Conservation (phyloP, 2,329 filamentous ascomycete genomes). For the Fusarium neocosmosporiellum region DNA sequence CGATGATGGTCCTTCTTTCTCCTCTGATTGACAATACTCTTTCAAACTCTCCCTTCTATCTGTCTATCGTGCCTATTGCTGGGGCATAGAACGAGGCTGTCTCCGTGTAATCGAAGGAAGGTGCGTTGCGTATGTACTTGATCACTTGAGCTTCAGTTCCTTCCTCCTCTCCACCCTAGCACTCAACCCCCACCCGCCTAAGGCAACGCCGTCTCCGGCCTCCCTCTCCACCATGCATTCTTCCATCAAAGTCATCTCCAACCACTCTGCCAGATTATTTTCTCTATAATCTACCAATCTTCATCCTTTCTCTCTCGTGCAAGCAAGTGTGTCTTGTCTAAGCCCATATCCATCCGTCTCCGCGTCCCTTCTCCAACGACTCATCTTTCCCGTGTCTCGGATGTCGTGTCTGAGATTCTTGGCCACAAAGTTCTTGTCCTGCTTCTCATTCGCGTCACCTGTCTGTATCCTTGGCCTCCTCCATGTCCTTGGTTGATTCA, state of each 20-base stretch:
- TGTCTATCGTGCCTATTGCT: neutral
- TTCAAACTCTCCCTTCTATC: neutral
- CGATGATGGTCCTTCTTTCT: neutral
- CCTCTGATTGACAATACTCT: neutral
- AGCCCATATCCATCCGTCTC: neutral
- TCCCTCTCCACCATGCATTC: constrained; percentile 17
- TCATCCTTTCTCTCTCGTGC: neutral
- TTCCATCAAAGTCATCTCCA: constrained; percentile 3
- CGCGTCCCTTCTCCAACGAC: neutral
- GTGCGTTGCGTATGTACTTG: constrained; percentile 7
- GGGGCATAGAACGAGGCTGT: neutral
- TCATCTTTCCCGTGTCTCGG: neutral
- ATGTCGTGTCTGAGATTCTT: neutral
- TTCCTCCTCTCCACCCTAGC: constrained; percentile 32
- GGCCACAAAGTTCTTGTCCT: neutral
- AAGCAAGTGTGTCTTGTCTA: neutral
- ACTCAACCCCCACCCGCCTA: constrained; percentile 32
- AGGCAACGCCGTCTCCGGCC: constrained; percentile 30
- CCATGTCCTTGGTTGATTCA: constrained; percentile 34
- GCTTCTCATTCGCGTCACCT: neutral
- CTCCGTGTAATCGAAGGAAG: neutral
- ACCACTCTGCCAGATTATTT: neutral
- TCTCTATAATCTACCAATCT: constrained; percentile 10
- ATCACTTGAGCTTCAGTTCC: constrained; percentile 34
- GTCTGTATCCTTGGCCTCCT: constrained; percentile 16